Base-by-base conservation (phyloP, 2,329 filamentous ascomycete genomes). In the Beauveria brongniartii region DNA sequence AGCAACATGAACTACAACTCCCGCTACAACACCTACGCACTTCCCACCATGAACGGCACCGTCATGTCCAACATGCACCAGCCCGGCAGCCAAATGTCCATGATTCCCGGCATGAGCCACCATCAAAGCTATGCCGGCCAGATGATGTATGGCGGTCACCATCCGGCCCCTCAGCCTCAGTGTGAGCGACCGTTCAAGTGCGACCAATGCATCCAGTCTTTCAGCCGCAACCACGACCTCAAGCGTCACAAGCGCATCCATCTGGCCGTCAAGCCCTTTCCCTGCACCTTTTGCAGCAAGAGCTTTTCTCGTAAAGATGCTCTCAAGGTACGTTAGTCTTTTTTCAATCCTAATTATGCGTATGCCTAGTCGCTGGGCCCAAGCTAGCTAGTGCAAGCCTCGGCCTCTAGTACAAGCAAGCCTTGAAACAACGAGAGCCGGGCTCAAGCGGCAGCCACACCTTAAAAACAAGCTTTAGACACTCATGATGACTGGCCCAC, bases 161-260 rank as follows among this genome's bases (percentile, higher is more conserved):
- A 78, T 22, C 76, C 78, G 10, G 82, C 82, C 61, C 79, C 82
- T 18, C 67, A 69, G 22, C 67, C 72, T 7, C 76, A 77, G 30
- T 87, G 89, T 61, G 93, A 97, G 67, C 85, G 93, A 5, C 94
- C 94, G 0, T 97, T 96, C 79, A 92, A 92, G 74, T 99, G 94
- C 72, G 92, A 97, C 67, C 83, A 90, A 70, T 99, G 94, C 70
- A 85, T 90, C 0, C 91, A 96, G 72, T 92, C 90, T 43, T 99
- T 99, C 77, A 97, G 96, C 73, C 82, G 94, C 5, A 97, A 97
- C 66, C 94, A 97, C 70, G 94, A 97, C 70, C 75, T 97, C 67
- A 99, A 99, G 76, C 84, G 94, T 56, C 94, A 99, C 73, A 96
- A 96, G 79, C 81, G 92, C 55, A 97, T 97, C 62, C 94, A 99